Evolutionary conservation across 2,329 filamentous ascomycete genomes (phyloP).

Genomic region (Diplodia seriata): DNA sequence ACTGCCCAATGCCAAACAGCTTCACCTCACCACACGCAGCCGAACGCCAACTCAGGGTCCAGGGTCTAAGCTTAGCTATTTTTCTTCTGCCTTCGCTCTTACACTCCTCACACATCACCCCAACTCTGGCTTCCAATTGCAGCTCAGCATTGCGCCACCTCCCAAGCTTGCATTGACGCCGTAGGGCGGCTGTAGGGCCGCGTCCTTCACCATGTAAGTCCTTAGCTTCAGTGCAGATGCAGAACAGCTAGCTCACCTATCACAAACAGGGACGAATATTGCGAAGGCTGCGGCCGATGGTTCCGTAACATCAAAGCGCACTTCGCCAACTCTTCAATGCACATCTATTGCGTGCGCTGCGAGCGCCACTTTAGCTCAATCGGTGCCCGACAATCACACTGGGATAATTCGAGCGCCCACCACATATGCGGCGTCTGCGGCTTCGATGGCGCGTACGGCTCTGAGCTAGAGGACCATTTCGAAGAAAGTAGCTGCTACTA

Average conservation of each 20-base stretch:
- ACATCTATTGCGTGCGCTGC: conserved; percentile 21
- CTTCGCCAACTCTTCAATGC: not conserved
- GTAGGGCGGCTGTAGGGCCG: not conserved
- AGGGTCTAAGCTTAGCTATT: not conserved
- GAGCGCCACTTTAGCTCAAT: conserved; percentile 7
- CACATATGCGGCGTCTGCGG: conserved; percentile 14
- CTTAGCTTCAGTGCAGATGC: not conserved
- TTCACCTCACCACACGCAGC: not conserved
- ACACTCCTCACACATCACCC: not conserved
- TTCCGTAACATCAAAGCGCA: conserved; percentile 20
- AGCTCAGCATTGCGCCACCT: not conserved
- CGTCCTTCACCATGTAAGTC: conserved; percentile 14
- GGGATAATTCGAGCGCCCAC: conserved; percentile 11
- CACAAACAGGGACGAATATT: conserved; percentile 6
- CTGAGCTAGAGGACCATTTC: conserved; percentile 1
- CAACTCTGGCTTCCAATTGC: not conserved
- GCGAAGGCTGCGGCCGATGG: not conserved
- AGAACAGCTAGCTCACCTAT: not conserved
- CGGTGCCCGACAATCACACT: conserved; percentile 4
- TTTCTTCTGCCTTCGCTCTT: not conserved
- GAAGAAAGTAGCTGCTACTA: not conserved
- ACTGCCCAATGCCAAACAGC: too few species aligned
- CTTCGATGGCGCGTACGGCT: conserved; percentile 9
- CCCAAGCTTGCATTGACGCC: not conserved
- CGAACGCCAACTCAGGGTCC: not conserved